A percentile compares a stretch with the other conserved stretches of the same genome.
phyloP scores from a whole-genome alignment of 1,139 yeast species.

The Yamadazyma pseudoaaseri region DNA sequence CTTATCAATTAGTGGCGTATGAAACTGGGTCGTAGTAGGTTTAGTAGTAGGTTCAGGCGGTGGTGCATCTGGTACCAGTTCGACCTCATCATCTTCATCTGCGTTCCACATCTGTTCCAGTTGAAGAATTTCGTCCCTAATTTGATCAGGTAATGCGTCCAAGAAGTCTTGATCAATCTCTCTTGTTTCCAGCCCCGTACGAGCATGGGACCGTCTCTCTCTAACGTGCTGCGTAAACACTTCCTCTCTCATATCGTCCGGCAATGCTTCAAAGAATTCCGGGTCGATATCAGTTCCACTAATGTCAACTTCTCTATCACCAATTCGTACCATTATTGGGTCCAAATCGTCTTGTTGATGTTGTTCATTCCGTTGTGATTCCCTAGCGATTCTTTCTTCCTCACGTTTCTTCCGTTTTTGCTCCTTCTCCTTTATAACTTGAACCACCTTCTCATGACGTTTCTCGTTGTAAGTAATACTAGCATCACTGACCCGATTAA shows the following conservation, averaged over 20 bases:
- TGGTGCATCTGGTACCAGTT: slow-evolving; percentile 1
- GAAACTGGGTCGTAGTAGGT: slow-evolving; percentile 28
- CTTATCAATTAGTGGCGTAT: slow-evolving; percentile 71
- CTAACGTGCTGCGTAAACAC: slow-evolving; percentile 85
- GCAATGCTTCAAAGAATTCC: slow-evolving; percentile 84
- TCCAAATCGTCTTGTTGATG: slow-evolving; percentile 17
- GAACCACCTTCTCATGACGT: slow-evolving; percentile 25
- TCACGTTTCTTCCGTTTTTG: slow-evolving; percentile 20
- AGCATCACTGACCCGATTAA: slow-evolving; percentile 52
- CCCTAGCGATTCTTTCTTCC: slow-evolving; percentile 33
- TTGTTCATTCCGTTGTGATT: slow-evolving; percentile 39
- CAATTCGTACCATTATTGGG: slow-evolving; percentile 73
- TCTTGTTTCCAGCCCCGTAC: slow-evolving; percentile 35
- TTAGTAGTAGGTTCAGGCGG: background rate
- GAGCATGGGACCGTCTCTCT: slow-evolving; percentile 59
- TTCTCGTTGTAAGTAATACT: slow-evolving; percentile 37
- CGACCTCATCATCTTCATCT: slow-evolving; percentile 19
- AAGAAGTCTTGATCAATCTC: slow-evolving; percentile 83
- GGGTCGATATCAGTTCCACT: slow-evolving; percentile 92
- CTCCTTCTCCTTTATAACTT: slow-evolving; percentile 33
- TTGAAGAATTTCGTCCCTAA: slow-evolving; percentile 70
- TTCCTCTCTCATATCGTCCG: slow-evolving; percentile 91
- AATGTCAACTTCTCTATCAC: slow-evolving; percentile 79
- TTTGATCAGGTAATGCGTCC: slow-evolving; percentile 73
- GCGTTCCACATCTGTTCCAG: slow-evolving; percentile 58